Conservation (phyloP, 768 basidiomycete species). For the Tricholoma bakamatsutake region DNA sequence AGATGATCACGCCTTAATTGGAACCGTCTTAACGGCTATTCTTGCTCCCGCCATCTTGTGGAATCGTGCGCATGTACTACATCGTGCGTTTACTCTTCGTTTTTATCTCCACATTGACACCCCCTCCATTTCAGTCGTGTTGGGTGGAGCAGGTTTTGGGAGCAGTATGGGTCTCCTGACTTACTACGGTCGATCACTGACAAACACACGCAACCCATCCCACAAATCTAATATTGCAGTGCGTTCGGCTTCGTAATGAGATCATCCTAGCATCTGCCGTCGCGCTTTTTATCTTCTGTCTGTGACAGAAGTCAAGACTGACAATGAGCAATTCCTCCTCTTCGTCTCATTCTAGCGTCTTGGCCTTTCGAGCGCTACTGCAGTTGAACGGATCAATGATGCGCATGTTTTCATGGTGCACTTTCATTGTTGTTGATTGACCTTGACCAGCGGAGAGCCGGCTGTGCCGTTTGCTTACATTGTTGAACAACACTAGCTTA, state of each 20-base stretch:
- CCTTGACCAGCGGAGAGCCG: conserved; percentile 38
- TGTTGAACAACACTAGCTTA: conserved; percentile 27
- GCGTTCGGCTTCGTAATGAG: conserved; percentile 15
- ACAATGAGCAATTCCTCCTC: conserved; percentile 51
- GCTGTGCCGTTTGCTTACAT: conserved; percentile 43
- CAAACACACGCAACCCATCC: conserved; percentile 43
- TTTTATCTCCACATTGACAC: neutral
- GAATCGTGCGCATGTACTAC: conserved; percentile 57
- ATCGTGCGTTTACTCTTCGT: conserved; percentile 38
- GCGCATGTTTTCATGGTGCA: conserved; percentile 70
- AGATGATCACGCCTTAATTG: conserved; percentile 75
- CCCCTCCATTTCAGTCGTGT: conserved; percentile 41
- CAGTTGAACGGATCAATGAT: conserved; percentile 72
- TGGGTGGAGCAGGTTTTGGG: conserved; percentile 69
- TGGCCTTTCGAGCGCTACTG: conserved; percentile 32
- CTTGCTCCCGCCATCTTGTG: conserved; percentile 68
- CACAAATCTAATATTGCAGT: conserved; percentile 29
- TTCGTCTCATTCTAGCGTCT: conserved; percentile 14
- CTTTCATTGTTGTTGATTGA: conserved; percentile 52
- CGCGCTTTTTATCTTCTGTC: conserved; percentile 64
- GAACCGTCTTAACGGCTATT: conserved; percentile 55
- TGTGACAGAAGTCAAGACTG: conserved; percentile 39
- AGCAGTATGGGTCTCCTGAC: conserved; percentile 52
- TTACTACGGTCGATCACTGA: conserved; percentile 47
- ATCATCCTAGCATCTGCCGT: conserved; percentile 25